These are phyloP conservation scores for Groenewaldozyma salmanticensis DNA, from an alignment of 805 yeast genomes.

Conservation along the genomic window DNA sequence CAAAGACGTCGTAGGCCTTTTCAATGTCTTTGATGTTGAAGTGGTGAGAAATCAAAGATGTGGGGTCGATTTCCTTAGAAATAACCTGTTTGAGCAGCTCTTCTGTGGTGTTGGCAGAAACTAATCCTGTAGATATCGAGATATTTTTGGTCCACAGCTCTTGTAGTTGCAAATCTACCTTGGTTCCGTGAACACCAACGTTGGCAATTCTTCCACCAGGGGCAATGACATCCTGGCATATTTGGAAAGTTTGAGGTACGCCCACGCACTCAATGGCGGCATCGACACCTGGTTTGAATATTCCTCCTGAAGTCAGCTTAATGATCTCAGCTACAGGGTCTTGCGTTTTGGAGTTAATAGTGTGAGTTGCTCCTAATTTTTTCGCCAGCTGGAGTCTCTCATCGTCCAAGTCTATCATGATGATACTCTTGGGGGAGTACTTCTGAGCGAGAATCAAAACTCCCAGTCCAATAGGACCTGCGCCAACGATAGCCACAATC, in stretches of 20 bases:
- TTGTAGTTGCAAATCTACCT: slow-evolving; percentile 63
- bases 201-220: slow-evolving; percentile 70
- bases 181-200: slow-evolving; percentile 72
- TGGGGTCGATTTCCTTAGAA: slow-evolving; percentile 52
- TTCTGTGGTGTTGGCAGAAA: slow-evolving; percentile 37
- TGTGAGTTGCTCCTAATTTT: slow-evolving; percentile 90
- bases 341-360: slow-evolving; percentile 66
- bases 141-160: slow-evolving; percentile 59
- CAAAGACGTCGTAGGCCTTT: slow-evolving; percentile 54
- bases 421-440: slow-evolving; percentile 47
- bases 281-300: slow-evolving; percentile 46
- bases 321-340: slow-evolving; percentile 30
- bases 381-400: slow-evolving; percentile 57
- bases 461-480: slow-evolving; percentile 56
- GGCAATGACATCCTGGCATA: slow-evolving; percentile 51
- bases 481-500: slow-evolving; percentile 40
- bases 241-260: slow-evolving; percentile 59
- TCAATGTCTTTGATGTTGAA: slow-evolving; percentile 62
- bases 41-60: slow-evolving; percentile 61
- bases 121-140: slow-evolving; percentile 43
- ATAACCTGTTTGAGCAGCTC: slow-evolving; percentile 33
- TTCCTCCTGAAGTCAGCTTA: slow-evolving; percentile 26
- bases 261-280: slow-evolving; percentile 80
- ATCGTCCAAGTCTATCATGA: slow-evolving; percentile 64
- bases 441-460: slow-evolving; percentile 70